These are phyloP conservation scores for Russula ochroleuca DNA, from an alignment of 768 basidiomycete genomes.

Conservation along the genomic window DNA sequence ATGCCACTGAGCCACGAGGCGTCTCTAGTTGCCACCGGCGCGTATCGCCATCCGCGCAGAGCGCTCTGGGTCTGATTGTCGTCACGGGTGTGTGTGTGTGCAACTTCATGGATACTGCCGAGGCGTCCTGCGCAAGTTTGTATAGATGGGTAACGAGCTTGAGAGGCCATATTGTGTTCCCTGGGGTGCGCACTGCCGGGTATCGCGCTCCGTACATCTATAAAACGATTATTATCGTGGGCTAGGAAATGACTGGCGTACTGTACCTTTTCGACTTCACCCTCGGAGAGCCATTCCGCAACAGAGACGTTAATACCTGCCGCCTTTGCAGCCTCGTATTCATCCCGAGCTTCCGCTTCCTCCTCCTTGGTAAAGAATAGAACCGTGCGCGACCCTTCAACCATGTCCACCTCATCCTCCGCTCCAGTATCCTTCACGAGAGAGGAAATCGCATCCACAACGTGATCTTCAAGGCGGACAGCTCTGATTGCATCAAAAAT, in stretches of 20 bases:
- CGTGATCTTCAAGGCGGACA: slow-evolving; percentile 55
- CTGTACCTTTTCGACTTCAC: slow-evolving; percentile 46
- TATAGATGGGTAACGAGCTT: slow-evolving; percentile 74
- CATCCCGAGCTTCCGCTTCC: slow-evolving; percentile 35
- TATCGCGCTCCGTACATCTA: slow-evolving; percentile 46
- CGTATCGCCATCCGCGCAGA: slow-evolving; percentile 31
- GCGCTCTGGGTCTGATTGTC: slow-evolving; percentile 32
- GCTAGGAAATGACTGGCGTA: neutral
- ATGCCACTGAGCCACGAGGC: slow-evolving; percentile 57
- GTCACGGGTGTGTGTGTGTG: slow-evolving; percentile 74
- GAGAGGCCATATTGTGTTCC: slow-evolving; percentile 71
- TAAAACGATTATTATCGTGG: neutral
- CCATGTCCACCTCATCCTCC: slow-evolving; percentile 54
- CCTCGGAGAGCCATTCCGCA: slow-evolving; percentile 45
- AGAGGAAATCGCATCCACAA: slow-evolving; percentile 43
- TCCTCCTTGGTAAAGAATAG: slow-evolving; percentile 50
- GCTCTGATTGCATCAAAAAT: slow-evolving; percentile 52
- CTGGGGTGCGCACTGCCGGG: slow-evolving; percentile 49
- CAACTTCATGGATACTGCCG: slow-evolving; percentile 45
- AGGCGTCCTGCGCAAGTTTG: slow-evolving; percentile 37
- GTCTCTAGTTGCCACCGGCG: slow-evolving; percentile 57
- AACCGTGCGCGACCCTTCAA: slow-evolving; percentile 49
- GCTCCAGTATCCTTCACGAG: slow-evolving; percentile 46
- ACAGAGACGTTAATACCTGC: slow-evolving; percentile 48
- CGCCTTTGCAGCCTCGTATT: slow-evolving; percentile 49